A percentile compares a stretch with the other conserved stretches of the same genome.
phyloP scores from a whole-genome alignment of 805 yeast species.

The Dipodascus albidus region DNA sequence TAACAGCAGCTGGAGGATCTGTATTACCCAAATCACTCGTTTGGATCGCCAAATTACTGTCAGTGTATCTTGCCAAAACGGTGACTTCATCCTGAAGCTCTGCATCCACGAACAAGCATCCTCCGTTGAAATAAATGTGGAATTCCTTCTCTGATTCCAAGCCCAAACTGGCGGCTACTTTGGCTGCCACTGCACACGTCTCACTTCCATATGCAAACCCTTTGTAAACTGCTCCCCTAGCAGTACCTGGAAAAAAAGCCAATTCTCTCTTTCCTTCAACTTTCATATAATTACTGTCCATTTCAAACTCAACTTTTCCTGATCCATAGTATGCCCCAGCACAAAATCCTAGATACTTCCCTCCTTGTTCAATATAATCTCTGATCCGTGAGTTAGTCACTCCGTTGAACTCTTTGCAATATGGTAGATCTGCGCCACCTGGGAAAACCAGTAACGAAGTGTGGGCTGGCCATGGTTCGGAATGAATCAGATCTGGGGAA shows the following conservation, averaged over 20 bases:
- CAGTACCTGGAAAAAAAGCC: slow-evolving; percentile 68
- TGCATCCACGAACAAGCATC: slow-evolving; percentile 75
- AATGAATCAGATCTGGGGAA: slow-evolving; percentile 44
- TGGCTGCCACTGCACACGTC: slow-evolving; percentile 57
- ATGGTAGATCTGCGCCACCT: slow-evolving; percentile 94
- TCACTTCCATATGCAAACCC: slow-evolving; percentile 78
- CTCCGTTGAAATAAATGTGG: slow-evolving; percentile 70
- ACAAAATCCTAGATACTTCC: slow-evolving; percentile 76
- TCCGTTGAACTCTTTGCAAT: slow-evolving; percentile 63
- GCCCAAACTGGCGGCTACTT: slow-evolving; percentile 29
- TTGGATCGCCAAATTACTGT: slow-evolving; percentile 38
- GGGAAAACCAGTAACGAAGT: slow-evolving; percentile 78
- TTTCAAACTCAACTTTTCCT: slow-evolving; percentile 69
- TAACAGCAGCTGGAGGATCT: slow-evolving; percentile 50
- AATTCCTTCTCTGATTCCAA: slow-evolving; percentile 9
- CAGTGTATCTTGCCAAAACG: slow-evolving; percentile 58
- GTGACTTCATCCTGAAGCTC: slow-evolving; percentile 46
- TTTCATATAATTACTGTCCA: slow-evolving; percentile 56
- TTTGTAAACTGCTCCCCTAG: slow-evolving; percentile 67
- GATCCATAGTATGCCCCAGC: slow-evolving; percentile 91
- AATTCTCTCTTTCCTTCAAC: slow-evolving; percentile 82
- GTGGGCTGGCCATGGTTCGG: slow-evolving; percentile 83
- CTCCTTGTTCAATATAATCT: slow-evolving; percentile 65
- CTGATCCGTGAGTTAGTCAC: slow-evolving; percentile 48
- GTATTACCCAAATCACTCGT: slow-evolving; percentile 15